phyloP scores from a whole-genome alignment of 1,284 basidiomycete genomes.

The Dichomitus squalens region DNA sequence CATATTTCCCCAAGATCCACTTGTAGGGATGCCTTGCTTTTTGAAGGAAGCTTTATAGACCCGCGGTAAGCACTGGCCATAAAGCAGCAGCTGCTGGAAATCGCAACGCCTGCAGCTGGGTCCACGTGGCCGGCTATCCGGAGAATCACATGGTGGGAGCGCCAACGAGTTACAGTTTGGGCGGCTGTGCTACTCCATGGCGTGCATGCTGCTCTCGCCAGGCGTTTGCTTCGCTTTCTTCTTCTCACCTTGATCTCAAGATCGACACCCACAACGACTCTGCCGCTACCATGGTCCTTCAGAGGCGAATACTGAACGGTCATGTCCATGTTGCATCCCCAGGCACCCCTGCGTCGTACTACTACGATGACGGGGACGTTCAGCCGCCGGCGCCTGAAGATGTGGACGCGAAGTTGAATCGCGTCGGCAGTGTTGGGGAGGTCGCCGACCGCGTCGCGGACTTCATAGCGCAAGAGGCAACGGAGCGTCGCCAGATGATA shows the following conservation, averaged over 20 bases:
- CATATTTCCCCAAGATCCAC: no score
- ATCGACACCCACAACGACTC: not conserved
- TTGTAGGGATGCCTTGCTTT: no score
- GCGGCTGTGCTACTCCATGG: not conserved
- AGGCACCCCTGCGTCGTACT: constrained; percentile 20
- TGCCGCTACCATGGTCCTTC: no score
- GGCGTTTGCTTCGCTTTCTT: not conserved
- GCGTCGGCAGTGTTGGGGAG: not conserved
- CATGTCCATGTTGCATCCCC: constrained; percentile 5
- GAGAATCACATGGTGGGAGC: not conserved
- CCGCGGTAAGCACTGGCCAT: no score
- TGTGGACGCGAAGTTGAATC: constrained; percentile 12
- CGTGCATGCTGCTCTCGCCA: no score
- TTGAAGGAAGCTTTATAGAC: no score
- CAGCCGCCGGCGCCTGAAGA: constrained; percentile 16
- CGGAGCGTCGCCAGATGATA: constrained; percentile 28
- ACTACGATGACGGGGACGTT: constrained; percentile 19
- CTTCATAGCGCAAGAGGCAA: constrained; percentile 22
- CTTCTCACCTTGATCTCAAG: not conserved
- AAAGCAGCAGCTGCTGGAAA: no score
- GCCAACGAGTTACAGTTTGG: not conserved
- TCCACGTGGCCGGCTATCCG: no score
- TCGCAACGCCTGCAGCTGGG: no score
- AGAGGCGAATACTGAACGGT: not conserved
- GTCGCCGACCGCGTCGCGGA: constrained; percentile 7